These are phyloP conservation scores for Vaccinium corymbosum DNA, from an alignment of 148 eudicot species.

Conservation along the genomic window DNA sequence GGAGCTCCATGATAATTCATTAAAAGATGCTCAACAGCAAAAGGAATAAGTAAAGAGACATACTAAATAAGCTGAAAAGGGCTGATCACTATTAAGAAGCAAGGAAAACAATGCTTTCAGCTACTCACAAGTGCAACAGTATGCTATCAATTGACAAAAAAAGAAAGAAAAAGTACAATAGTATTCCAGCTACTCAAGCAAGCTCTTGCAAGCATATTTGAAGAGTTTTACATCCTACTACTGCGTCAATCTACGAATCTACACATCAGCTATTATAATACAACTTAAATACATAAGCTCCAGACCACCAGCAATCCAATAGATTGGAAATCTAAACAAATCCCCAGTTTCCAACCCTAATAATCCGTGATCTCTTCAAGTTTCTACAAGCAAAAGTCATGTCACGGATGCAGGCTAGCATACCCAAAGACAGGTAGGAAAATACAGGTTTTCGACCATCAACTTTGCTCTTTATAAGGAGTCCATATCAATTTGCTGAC, in stretches of 20 bases:
- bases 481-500: conserved; percentile 91
- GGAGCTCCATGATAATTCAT: neutral
- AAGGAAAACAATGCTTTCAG: too few species aligned
- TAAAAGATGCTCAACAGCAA: neutral
- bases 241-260: neutral
- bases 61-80: too few species aligned
- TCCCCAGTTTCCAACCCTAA: neutral
- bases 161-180: neutral
- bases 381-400: neutral
- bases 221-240: neutral
- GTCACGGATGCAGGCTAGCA: neutral
- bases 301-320: neutral
- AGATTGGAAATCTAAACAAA: neutral
- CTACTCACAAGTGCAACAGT: too few species aligned
- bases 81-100: too few species aligned
- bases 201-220: neutral
- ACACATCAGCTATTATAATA: neutral
- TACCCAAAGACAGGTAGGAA: neutral
- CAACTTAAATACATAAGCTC: neutral
- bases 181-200: neutral
- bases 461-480: conserved; percentile 90
- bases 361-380: neutral
- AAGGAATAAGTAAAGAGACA: too few species aligned
- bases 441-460: conserved; percentile 15
- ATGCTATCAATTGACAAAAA: neutral